Base-by-base conservation (phyloP, 2,329 filamentous ascomycete species). In the Fusarium burgessii region DNA sequence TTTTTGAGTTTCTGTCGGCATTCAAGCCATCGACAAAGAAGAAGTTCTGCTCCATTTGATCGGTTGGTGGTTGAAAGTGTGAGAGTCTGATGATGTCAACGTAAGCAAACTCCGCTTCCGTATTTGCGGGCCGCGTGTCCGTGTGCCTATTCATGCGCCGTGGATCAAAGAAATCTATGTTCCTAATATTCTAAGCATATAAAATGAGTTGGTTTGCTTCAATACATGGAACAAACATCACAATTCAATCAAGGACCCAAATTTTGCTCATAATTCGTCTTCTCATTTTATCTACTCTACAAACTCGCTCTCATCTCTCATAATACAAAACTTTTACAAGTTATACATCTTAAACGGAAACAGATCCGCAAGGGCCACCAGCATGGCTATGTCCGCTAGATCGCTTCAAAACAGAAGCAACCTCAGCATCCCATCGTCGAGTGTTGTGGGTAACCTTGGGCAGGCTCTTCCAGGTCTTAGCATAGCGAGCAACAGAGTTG, bases 401-500 rank as follows among this genome's bases (percentile, higher is more conserved):
- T 42, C 78, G 66, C 75, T 77, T 76, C 62, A 78, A 71, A 56
- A 77, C 70, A 62, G 74, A 71, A 7, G 77, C 76, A 7, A 69
- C 70, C 42, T 80, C 78, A 11, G 74, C 78, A 18, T 66, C 77
- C 71, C 77, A 78, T 25, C 78, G 62, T 47, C 79, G 72, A 62
- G 77, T 75, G 62, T 62, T 42, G 73, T 66, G 73, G 69, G 73
- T 52, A 70, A 78, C 25, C 65, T 49, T 42, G 14, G 78, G 78
- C n/a, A 83, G 70, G 7, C 74, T 68, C 54, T 81, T 79, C 51
- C 77, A 83, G 74, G 80, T 82, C 58, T 76, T 66, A 41, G 82
- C 81, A 62, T 83, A 84, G 73, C 78, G 80, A 68, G 82, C 81
- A 11, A 83, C 80, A 18, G 79, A 78, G 77, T 83, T 76, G 36